Evolutionary conservation across 306 rosid species (phyloP), one percentile per base, ranked within the genome.

Genomic region (Inga oerstediana): DNA sequence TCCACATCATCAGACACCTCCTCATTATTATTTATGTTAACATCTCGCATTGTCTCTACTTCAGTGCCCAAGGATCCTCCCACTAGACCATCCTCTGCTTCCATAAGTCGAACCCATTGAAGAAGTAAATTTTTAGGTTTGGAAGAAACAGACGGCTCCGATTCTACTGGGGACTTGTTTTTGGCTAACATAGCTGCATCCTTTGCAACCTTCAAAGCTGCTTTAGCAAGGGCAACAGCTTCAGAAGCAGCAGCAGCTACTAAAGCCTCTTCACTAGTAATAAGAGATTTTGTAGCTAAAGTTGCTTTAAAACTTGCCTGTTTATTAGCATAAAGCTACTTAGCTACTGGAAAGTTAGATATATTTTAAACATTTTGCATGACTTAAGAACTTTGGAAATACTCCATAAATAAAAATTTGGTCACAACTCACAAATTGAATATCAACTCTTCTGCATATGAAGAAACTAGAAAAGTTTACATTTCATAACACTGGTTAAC

Each of bases 101-200:
- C 92, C 81, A 85, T 67, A 75, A 70, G 89, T 74, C 83, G 92
- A 79, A 81, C 78, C 96, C 94, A 91, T 44, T 89, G 88, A 85
- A 87, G 87, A 82, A 86, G 90, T 79, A 85, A 87, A 76, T 77
- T 62, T 66, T 87, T 89, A 51, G 87, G 27, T 68, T 82, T 83
- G 75, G 82, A 75, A 83, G 90, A 81, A 85, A 76, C 56, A 16
- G 59, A 67, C 1, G 86, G 75, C 78, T 69, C 88, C n/a, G 85
- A 45, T 81, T 84, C 84, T 46, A 24, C 27, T 0, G 27, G 27
- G 27, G 27, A 24, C 27, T 24, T 24, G 27, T 24, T 24, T 24
- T 24, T 24, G 27, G 27, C 27, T 24, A 24, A 0, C 27, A 24
- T 24, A 24, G 27, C 27, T 24, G 27, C 27, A 24, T 24, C 27